Conservation (phyloP, 108 stramenopile genomes). For the Cyclotella kingstonii region DNA sequence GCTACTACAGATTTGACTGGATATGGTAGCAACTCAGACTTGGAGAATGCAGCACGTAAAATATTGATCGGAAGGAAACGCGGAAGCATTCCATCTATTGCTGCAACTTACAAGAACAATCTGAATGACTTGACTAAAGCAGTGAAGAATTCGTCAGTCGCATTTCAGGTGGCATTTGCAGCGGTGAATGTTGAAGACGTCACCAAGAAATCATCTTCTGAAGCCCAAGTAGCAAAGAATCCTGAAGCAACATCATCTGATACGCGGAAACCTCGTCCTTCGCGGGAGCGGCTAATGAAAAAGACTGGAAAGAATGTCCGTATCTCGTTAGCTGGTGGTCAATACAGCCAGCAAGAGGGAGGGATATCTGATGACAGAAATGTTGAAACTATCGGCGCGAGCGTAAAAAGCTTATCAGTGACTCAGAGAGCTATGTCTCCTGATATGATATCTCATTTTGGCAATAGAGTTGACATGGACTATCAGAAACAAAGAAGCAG, state of each 20-base stretch:
- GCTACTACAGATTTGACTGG: conserved; percentile 2
- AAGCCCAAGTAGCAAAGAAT: too few relatives aligned
- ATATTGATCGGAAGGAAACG: conserved; percentile 25
- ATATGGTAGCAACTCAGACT: conserved; percentile 11
- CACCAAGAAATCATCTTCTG: too few relatives aligned
- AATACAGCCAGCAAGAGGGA: not conserved
- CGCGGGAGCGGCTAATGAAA: not conserved
- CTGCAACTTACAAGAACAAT: too few relatives aligned
- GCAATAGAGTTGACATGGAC: too few relatives aligned
- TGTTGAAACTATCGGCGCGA: too few relatives aligned
- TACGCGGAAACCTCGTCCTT: not conserved
- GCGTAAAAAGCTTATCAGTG: too few relatives aligned
- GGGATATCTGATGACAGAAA: not conserved
- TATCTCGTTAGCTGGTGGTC: not conserved
- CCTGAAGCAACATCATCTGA: too few relatives aligned
- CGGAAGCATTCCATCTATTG: not conserved
- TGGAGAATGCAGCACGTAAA: conserved; percentile 30
- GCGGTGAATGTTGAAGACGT: not conserved
- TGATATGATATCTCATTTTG: too few relatives aligned
- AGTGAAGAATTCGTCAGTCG: too few relatives aligned
- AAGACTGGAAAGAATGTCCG: not conserved
- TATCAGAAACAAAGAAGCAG: too few relatives aligned
- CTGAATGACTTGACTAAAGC: too few relatives aligned
- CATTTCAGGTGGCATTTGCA: not conserved
- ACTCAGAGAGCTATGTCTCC: too few relatives aligned